Base-by-base conservation (phyloP, 805 yeast genomes). In the Yarrowia alimentaria region DNA sequence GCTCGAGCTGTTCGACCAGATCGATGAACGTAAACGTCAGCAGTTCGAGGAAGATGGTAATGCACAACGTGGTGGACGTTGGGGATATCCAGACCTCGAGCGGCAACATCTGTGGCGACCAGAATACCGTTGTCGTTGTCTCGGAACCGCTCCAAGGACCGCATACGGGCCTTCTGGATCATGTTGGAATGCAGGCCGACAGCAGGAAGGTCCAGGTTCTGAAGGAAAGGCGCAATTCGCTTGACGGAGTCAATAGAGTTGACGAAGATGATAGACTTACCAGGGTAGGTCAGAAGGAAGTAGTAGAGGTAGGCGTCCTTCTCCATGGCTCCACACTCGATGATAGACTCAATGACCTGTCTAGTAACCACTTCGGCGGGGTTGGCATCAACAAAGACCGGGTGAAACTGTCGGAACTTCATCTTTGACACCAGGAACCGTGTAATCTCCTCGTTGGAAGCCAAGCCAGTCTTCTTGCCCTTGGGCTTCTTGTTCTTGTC, bases 1-100 rank as follows among this genome's bases (percentile, higher is more conserved):
- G 95, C 97, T 73, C 99, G 83, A 0, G 95, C 98, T n/a, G 99
- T 93, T 76, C 99, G 81, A 55, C 99, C 99, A 1, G 96, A 86
- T 65, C 99, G 77, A 68, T 93, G 99, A 58, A 93, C 82, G 63
- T 93, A 93, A 45, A 88, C 81, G 62, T 93, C 99, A 0, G 97
- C 97, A 12, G 94, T 75, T 56, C 98, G 75, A 9, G 99, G 98
- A 55, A 93, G 74, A 67, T 93, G 97, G 63, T 91, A 93, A 66
- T 93, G 99, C 16, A 91, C 85, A 42, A 93, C 98, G 66, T 93
- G 98, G 59, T 89, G 83, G 47, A 93, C 90, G 38, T 77, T 78
- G 2, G 95, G 84, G 51, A 93, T 88, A 73, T 93, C 99, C 54
- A 93, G 75, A 54, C 99, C 99, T 73, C 99, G 79, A 4, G 99